phyloP scores from a whole-genome alignment of 495 filamentous ascomycete genomes.

The Neohortaea acidophila region DNA sequence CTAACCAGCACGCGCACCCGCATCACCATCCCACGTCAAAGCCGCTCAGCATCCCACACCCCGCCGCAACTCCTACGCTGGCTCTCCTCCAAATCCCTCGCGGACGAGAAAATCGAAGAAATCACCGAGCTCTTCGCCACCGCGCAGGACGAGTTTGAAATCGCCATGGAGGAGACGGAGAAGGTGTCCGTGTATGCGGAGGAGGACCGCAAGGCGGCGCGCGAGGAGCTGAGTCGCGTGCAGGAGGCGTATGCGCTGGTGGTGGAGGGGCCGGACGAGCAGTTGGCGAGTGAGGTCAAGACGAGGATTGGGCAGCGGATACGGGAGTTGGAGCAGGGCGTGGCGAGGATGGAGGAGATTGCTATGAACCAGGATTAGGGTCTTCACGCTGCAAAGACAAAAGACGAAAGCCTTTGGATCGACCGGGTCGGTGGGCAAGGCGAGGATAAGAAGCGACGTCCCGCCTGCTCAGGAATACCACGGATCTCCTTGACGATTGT shows the following conservation, averaged over 20 bases:
- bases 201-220: conserved; percentile 37
- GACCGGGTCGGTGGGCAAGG: no score
- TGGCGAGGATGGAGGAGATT: conserved; percentile 34
- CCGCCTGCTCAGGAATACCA: no score
- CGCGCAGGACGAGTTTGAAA: conserved; percentile 41
- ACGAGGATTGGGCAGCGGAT: conserved; percentile 35
- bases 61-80: conserved; percentile 4
- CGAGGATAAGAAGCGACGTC: no score
- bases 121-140: conserved; percentile 34
- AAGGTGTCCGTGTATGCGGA: conserved; percentile 39
- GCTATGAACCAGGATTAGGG: conserved; percentile 26
- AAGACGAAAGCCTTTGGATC: no score
- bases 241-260: conserved; percentile 33
- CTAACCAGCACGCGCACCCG: background rate
- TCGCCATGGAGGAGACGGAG: conserved; percentile 40
- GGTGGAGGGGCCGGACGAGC: conserved; percentile 22
- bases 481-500: no score
- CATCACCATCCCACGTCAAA: conserved; percentile 1
- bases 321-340: conserved; percentile 38
- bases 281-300: conserved; percentile 35
- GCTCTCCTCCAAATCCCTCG: conserved; percentile 20
- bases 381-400: no score
- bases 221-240: conserved; percentile 36
- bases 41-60: conserved; percentile 8
- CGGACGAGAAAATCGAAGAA: conserved; percentile 31